These are phyloP conservation scores for Rhodotorula diobovata DNA, from an alignment of 768 basidiomycete genomes.

Conservation along the genomic window DNA sequence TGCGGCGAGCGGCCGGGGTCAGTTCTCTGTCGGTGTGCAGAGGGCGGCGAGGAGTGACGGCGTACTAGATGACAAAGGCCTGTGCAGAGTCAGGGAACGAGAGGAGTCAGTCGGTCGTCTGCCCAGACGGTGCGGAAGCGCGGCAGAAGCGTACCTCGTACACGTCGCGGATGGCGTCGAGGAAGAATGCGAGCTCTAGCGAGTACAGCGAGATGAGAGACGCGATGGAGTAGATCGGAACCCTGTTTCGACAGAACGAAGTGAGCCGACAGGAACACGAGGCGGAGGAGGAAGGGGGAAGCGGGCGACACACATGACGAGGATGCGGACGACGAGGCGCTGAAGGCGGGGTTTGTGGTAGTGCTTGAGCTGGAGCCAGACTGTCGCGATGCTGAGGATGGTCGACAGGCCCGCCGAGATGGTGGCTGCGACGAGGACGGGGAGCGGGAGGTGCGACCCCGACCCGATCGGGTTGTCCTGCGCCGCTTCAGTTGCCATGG, in stretches of 20 bases:
- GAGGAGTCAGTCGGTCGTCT: not conserved
- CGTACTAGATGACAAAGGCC: conserved; percentile 82
- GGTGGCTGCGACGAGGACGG: conserved; percentile 60
- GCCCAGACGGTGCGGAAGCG: not conserved
- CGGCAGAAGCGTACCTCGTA: conserved; percentile 67
- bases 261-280: not conserved
- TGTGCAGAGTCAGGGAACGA: conserved; percentile 42
- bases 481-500: not conserved
- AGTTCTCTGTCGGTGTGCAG: not conserved
- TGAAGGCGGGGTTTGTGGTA: conserved; percentile 60
- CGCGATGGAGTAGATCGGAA: conserved; percentile 80
- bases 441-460: conserved; percentile 29
- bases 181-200: conserved; percentile 88
- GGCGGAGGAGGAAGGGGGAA: not conserved
- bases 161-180: conserved; percentile 88
- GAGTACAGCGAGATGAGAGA: conserved; percentile 91
- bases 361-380: conserved; percentile 75
- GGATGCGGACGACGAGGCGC: conserved; percentile 88
- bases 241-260: conserved; percentile 42
- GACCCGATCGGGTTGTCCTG: not conserved
- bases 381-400: conserved; percentile 65
- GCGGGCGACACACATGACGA: conserved; percentile 70
- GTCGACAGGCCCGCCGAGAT: conserved; percentile 66
- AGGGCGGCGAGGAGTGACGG: no score
- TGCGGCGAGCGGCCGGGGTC: not conserved